Base-by-base conservation (phyloP, 805 yeast species). In the Candida namnaoensis region DNA sequence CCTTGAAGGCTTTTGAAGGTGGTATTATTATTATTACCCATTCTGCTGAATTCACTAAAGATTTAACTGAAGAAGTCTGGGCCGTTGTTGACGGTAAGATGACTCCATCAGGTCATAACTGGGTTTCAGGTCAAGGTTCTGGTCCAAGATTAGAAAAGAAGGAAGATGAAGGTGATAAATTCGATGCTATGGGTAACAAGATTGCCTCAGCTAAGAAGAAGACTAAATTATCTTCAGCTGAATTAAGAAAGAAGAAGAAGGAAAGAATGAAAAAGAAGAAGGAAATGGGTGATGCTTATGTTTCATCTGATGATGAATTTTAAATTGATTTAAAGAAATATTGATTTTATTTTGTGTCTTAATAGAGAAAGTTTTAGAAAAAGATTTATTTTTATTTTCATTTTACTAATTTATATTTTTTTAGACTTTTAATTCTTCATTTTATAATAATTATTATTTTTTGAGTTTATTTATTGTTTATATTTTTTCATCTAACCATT, bases 151-250 rank as follows among this genome's bases (percentile, higher is more conserved):
- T 93, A 50, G 93, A 86, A 69, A 83, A 90, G 88, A 90, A 91
- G 80, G 95, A 85, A 48, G 83, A 74, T 52, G 97, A 90, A 73
- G 99, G 84, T 69, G 98, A 91, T 71, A 87, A 90, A 76, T 91
- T 93, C 77, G 99, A 93, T 76, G 99, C 98, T 64, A 88, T 93
- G 95, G 99, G 99, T 80, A 93, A 93, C 96, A 93, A 93, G 95
- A 81, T 93, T 72, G 90, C 88, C 64, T 74, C 85, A 68, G 87
- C 77, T 69, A 87, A 88, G 85, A 93, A 93, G 95, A 90, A 85
- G 82, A 78, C 79, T 72, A 93, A 93, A 86, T 80, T 93, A 66
- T 86, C 97, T 57, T 88, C 98, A 68, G 97, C 99, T 56, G 99
- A 93, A 74, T 78, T 91, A 71, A 88, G 99, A 83, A 93, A 93